Evolutionary conservation across 768 basidiomycete genomes (phyloP).

Genomic region (Mycena olivaceomarginata): DNA sequence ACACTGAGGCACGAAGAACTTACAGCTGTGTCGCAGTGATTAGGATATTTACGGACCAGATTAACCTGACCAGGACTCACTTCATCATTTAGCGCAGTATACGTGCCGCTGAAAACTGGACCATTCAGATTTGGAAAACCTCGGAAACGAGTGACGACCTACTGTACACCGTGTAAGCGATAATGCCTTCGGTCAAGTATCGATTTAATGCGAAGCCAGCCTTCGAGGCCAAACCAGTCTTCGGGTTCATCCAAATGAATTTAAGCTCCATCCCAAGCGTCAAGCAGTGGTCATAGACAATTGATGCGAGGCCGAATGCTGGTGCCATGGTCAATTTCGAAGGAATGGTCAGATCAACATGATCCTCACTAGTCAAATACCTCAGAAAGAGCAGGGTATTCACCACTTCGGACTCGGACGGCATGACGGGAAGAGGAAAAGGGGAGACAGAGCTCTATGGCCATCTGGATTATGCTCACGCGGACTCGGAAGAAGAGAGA

Average conservation of each 20-base stretch:
- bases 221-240: constrained; percentile 4
- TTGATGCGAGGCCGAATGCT: constrained; percentile 18
- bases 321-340: not conserved
- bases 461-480: not conserved
- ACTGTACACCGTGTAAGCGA: constrained; percentile 24
- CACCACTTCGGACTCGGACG: constrained; percentile 9
- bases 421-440: constrained; percentile 3
- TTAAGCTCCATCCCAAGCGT: not conserved
- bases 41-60: too few relatives aligned
- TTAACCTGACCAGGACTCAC: not conserved
- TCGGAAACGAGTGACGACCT: not conserved
- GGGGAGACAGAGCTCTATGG: not conserved
- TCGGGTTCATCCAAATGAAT: constrained; percentile 27
- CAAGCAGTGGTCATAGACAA: constrained; percentile 25
- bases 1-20: not conserved
- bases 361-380: constrained; percentile 20
- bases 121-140: not conserved
- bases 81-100: not conserved
- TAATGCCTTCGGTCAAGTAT: constrained; percentile 22
- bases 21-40: constrained; percentile 6
- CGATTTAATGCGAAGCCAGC: constrained; percentile 24
- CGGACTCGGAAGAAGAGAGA: not conserved
- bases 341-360: not conserved
- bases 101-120: constrained; percentile 16
- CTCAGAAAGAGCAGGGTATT: constrained; percentile 20